Conservation (phyloP, 768 basidiomycete genomes). For the Suillus clintonianus region DNA sequence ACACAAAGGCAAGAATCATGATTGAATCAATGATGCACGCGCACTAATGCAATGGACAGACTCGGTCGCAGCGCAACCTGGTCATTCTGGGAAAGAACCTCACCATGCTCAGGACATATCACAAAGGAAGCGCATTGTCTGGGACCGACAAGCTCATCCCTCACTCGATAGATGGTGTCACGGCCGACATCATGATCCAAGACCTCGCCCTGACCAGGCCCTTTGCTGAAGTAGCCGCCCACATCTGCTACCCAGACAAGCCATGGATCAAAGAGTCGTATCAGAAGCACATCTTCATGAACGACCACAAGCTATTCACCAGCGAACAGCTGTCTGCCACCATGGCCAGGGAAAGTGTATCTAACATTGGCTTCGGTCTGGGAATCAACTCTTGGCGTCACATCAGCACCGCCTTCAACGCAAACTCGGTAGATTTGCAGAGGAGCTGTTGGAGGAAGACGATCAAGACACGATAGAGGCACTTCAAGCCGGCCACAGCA, state of each 20-base stretch:
- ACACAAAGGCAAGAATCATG: not conserved
- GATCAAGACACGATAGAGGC: constrained; percentile 17
- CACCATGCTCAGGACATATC: constrained; percentile 4
- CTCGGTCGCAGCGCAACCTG: not conserved
- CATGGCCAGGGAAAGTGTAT: not conserved
- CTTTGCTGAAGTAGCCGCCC: constrained; percentile 11
- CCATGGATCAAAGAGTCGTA: constrained; percentile 6
- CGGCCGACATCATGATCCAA: constrained; percentile 27
- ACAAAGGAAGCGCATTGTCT: constrained; percentile 16
- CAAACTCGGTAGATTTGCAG: constrained; percentile 10
- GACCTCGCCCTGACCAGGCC: constrained; percentile 23
- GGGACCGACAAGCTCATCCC: constrained; percentile 27
- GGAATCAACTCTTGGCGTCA: constrained; percentile 16
- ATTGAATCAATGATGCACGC: not conserved
- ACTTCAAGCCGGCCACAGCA: constrained; percentile 25
- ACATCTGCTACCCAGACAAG: not conserved
- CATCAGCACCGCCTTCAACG: constrained; percentile 22
- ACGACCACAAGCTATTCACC: constrained; percentile 15
- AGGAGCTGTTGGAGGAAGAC: constrained; percentile 6
- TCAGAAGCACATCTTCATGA: constrained; percentile 17
- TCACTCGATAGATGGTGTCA: constrained; percentile 24
- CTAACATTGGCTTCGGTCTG: constrained; percentile 9
- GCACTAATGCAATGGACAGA: not conserved
- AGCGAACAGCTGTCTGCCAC: not conserved
- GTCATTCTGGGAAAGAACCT: not conserved